Evolutionary conservation across 2,329 filamentous ascomycete genomes (phyloP).

Genomic region (Lachnellula arida): DNA sequence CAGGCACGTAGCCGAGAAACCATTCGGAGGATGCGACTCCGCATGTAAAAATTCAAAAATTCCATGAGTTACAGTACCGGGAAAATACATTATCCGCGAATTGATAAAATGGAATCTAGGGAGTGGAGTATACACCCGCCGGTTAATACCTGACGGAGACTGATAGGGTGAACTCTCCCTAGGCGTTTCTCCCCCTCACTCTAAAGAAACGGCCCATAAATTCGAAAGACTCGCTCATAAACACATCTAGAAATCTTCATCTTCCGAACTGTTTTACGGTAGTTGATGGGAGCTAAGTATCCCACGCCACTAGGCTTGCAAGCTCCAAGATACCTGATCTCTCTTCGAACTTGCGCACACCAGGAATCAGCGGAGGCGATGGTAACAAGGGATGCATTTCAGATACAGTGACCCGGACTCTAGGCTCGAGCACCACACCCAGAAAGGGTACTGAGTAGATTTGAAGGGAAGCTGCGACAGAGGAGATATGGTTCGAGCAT

Average conservation of each 20-base stretch:
- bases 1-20: neutral
- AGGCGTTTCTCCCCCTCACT: constrained; percentile 21
- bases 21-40: neutral
- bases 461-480: neutral
- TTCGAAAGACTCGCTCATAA: constrained; percentile 8
- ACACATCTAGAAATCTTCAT: constrained; percentile 4
- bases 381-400: constrained; percentile 7
- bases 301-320: constrained; percentile 10
- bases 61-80: neutral
- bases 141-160: neutral
- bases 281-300: constrained; percentile 12
- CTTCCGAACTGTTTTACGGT: constrained; percentile 3
- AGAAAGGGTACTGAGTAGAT: constrained; percentile 17
- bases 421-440: constrained; percentile 11
- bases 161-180: neutral
- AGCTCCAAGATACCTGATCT: constrained; percentile 9
- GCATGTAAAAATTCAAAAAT: neutral
- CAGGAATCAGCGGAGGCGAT: constrained; percentile 5
- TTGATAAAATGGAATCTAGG: neutral
- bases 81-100: constrained; percentile 1
- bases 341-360: neutral
- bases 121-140: neutral
- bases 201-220: constrained; percentile 10
- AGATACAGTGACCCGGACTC: constrained; percentile 10
- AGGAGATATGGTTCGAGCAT: constrained; percentile 37